Percentiles rank a stretch among this genome's conserved stretches.
These are phyloP conservation scores for Colletotrichum sp. DNA, from an alignment of 2,329 filamentous ascomycete genomes.

Conservation along the genomic window DNA sequence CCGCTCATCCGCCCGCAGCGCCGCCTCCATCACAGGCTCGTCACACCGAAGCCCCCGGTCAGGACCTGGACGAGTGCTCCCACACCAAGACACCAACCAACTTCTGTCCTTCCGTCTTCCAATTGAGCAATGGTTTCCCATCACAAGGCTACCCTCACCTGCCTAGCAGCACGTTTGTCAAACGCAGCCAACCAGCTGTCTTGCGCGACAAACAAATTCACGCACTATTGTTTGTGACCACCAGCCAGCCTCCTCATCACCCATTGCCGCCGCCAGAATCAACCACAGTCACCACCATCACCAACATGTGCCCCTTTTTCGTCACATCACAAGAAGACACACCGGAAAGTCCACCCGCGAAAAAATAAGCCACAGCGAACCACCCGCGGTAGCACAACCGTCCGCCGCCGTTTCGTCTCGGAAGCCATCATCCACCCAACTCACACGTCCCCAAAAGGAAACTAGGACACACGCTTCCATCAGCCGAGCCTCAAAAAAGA, in stretches of 20 bases:
- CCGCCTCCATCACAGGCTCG: constrained; percentile 6
- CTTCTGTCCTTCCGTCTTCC: neutral
- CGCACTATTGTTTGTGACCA: neutral
- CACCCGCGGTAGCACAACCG: neutral
- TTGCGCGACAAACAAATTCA: neutral
- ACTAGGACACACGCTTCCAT: neutral
- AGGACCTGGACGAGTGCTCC: neutral
- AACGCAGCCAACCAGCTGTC: neutral
- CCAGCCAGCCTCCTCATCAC: neutral
- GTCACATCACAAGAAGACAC: neutral
- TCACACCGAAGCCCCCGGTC: constrained; percentile 11
- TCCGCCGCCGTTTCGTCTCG: constrained; percentile 11
- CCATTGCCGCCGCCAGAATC: neutral
- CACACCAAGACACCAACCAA: constrained; percentile 4
- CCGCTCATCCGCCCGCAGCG: neutral
- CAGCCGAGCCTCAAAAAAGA: neutral
- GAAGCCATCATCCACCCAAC: neutral
- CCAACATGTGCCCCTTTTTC: neutral
- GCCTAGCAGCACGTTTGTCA: neutral
- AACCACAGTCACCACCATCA: neutral
- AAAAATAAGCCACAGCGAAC: neutral
- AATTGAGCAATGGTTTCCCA: neutral
- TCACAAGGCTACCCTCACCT: neutral
- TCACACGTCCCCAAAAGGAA: neutral
- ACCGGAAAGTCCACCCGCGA: neutral